These are phyloP conservation scores for Coemansia sp. DNA, from an alignment of 192 early-diverging fungal genomes.

Conservation along the genomic window DNA sequence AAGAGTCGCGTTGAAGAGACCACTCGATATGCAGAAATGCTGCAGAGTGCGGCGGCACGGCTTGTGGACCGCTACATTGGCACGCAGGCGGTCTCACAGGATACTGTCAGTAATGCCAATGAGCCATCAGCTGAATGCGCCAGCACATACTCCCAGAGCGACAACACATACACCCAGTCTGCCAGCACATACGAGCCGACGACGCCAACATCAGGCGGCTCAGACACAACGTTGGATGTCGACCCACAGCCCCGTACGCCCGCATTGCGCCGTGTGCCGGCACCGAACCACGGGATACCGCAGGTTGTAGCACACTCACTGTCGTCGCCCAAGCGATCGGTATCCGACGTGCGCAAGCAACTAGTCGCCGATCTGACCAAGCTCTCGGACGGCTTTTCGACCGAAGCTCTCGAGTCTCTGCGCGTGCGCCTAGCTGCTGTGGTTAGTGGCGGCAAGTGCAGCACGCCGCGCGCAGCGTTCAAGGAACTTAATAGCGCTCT, in stretches of 20 bases:
- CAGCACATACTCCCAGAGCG: not conserved
- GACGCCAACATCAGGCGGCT: constrained; percentile 1
- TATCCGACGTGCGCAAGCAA: not conserved
- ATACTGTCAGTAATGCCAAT: not conserved
- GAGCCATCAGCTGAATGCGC: not conserved
- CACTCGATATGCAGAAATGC: not conserved
- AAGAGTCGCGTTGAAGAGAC: not conserved
- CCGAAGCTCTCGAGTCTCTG: constrained; percentile 16
- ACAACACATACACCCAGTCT: not conserved
- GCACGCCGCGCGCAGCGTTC: not conserved
- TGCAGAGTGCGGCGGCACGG: constrained; percentile 4
- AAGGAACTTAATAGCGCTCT: not conserved
- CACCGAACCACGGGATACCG: not conserved
- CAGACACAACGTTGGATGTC: not conserved
- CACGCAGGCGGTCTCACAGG: not conserved
- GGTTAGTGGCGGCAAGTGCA: not conserved
- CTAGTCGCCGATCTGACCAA: constrained; percentile 3
- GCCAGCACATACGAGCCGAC: not conserved
- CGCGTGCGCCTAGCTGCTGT: constrained; percentile 9
- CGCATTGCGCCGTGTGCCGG: not conserved
- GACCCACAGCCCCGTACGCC: not conserved
- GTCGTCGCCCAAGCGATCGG: not conserved
- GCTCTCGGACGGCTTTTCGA: constrained; percentile 3
- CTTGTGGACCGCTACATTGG: constrained; percentile 6
- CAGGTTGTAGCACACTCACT: not conserved